Conservation (phyloP, 495 filamentous ascomycete species). For the Penicillium macrosclerotiorum region DNA sequence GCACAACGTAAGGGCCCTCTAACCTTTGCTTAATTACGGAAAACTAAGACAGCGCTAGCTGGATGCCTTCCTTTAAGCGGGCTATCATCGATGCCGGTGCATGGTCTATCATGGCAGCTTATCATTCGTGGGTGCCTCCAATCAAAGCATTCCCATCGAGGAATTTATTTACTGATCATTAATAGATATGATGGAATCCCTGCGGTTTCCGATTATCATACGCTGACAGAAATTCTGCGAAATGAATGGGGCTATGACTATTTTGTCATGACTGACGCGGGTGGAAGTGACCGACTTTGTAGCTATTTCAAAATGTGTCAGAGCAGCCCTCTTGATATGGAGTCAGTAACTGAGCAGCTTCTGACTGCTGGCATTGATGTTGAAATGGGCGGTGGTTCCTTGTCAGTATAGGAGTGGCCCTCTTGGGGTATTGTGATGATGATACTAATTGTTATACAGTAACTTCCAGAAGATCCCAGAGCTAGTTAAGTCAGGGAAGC, state of each 20-base stretch:
- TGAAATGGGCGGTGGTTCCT: slow-evolving; percentile 75
- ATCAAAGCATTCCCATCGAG: background rate
- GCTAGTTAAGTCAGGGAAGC: slow-evolving; percentile 56
- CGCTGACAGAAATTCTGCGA: slow-evolving; percentile 63
- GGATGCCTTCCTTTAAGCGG: slow-evolving; percentile 62
- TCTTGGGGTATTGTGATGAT: too few species aligned
- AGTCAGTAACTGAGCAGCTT: slow-evolving; percentile 53
- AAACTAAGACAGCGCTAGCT: slow-evolving; percentile 26
- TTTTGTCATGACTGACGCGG: slow-evolving; percentile 58
- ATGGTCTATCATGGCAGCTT: slow-evolving; percentile 65
- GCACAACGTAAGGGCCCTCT: slow-evolving; percentile 48
- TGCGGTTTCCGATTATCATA: slow-evolving; percentile 56
- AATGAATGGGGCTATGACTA: slow-evolving; percentile 71
- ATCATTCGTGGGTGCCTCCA: slow-evolving; percentile 48
- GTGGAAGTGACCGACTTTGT: slow-evolving; percentile 65
- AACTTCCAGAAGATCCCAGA: slow-evolving; percentile 64
- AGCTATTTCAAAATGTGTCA: slow-evolving; percentile 60
- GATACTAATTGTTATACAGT: slow-evolving; percentile 23
- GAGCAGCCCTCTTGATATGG: slow-evolving; percentile 55
- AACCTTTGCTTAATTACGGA: background rate
- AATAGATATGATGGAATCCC: slow-evolving; percentile 61
- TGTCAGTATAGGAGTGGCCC: too few species aligned
- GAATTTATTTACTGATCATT: background rate
- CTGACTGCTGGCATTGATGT: slow-evolving; percentile 67
- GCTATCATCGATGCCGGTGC: slow-evolving; percentile 67